A percentile compares a stretch with the other conserved stretches of the same genome.
Evolutionary conservation across 305 asterid genomes (phyloP).

Genomic region (Fraxinus floribunda): DNA sequence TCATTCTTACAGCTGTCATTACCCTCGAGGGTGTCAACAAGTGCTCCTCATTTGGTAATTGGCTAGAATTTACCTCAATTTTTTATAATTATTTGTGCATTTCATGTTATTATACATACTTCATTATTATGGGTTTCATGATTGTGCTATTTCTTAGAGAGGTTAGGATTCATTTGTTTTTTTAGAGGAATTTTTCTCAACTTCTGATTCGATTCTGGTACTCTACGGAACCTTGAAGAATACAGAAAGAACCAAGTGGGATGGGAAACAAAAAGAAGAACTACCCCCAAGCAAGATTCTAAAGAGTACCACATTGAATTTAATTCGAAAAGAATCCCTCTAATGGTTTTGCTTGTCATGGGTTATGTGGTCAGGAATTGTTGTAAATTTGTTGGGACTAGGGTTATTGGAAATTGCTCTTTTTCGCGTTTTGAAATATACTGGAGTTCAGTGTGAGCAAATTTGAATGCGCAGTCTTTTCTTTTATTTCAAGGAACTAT

Average conservation of each 20-base stretch:
- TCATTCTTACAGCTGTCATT: constrained; percentile 49
- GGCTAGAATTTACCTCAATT: constrained; percentile 1
- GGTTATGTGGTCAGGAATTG: background rate
- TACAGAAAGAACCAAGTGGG: background rate
- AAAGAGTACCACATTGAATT: background rate
- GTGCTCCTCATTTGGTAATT: constrained; percentile 44
- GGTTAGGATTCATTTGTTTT: background rate
- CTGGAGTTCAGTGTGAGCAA: background rate
- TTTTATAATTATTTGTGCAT: background rate
- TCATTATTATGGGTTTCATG: background rate
- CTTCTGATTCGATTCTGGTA: background rate
- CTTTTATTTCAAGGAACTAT: background rate
- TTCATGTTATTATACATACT: background rate
- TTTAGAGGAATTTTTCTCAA: background rate
- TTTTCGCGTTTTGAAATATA: background rate
- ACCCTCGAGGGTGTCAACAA: constrained; percentile 53
- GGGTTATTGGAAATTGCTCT: background rate
- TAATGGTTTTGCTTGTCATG: background rate
- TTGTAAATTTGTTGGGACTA: background rate
- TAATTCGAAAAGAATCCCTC: background rate
- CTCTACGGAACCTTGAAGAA: background rate
- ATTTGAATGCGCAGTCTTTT: background rate
- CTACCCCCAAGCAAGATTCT: background rate
- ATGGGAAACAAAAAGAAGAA: background rate
- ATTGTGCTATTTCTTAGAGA: background rate